phyloP scores from a whole-genome alignment of 2,329 filamentous ascomycete species.

The Microcyclospora tardicrescens region DNA sequence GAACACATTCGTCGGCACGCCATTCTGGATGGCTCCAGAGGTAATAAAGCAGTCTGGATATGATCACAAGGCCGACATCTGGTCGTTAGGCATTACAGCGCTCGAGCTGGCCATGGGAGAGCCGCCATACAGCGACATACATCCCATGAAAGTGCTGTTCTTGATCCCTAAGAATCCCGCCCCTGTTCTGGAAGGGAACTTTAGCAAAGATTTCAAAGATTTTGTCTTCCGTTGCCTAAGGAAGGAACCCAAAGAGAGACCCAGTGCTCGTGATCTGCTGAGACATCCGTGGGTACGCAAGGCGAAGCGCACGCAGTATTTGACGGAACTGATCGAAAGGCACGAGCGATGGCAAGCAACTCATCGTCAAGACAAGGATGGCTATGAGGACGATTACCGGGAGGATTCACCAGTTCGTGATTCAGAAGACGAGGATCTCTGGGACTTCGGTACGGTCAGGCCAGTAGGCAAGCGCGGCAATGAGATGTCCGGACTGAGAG shows the following conservation, averaged over 20 bases:
- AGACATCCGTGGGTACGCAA: slow-evolving; percentile 81
- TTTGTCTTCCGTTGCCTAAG: slow-evolving; percentile 57
- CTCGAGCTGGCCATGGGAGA: slow-evolving; percentile 85
- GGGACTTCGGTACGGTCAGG: slow-evolving; percentile 95
- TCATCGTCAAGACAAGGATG: slow-evolving; percentile 56
- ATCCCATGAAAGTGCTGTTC: slow-evolving; percentile 97
- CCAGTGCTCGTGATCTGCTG: slow-evolving; percentile 72
- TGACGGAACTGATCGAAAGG: slow-evolving; percentile 90
- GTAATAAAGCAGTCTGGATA: slow-evolving; percentile 98
- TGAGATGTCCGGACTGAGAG: slow-evolving; percentile 50
- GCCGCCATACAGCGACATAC: slow-evolving; percentile 89
- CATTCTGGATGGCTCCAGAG: slow-evolving; percentile 99
- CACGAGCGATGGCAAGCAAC: slow-evolving; percentile 76
- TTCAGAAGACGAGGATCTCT: slow-evolving; percentile 71
- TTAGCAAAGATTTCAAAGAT: slow-evolving; percentile 37
- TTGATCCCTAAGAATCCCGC: slow-evolving; percentile 90
- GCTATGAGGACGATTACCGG: slow-evolving; percentile 48
- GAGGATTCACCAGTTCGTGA: slow-evolving; percentile 30
- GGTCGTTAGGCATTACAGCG: slow-evolving; percentile 90
- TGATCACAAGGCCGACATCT: slow-evolving; percentile 95
- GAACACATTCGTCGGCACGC: slow-evolving; percentile 95
- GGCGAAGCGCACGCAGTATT: slow-evolving; percentile 90
- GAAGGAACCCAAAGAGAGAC: slow-evolving; percentile 78
- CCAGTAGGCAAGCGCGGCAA: slow-evolving; percentile 48
- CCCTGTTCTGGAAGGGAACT: slow-evolving; percentile 50